Conservation (phyloP, 768 basidiomycete genomes). For the Leccinum subtestaceum region DNA sequence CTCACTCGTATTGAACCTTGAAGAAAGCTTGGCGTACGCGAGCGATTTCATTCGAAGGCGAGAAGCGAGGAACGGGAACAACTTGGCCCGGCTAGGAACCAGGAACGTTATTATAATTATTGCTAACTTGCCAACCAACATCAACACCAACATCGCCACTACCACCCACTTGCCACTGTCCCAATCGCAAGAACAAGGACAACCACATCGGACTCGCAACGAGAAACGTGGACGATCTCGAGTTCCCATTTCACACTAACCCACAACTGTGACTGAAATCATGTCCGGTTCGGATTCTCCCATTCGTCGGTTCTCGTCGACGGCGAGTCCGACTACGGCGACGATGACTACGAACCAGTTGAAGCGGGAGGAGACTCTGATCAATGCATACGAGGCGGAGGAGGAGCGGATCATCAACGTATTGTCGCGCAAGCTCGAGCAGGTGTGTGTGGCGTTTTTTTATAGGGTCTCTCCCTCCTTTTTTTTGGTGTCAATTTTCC, state of each 20-base stretch:
- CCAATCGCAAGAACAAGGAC: background rate
- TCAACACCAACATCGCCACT: background rate
- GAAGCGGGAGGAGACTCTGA: slow-evolving; percentile 66
- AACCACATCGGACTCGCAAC: background rate
- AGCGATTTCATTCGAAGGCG: background rate
- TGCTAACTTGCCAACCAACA: background rate
- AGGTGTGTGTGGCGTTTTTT: slow-evolving; percentile 42
- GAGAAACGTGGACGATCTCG: background rate
- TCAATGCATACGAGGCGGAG: slow-evolving; percentile 87
- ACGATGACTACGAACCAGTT: slow-evolving; percentile 39
- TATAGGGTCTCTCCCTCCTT: background rate
- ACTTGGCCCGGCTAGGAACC: background rate
- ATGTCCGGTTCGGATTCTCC: background rate
- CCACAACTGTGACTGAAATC: background rate
- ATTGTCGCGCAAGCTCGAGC: slow-evolving; percentile 78
- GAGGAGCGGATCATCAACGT: slow-evolving; percentile 86
- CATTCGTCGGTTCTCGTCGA: background rate
- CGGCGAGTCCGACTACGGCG: background rate
- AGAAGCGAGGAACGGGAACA: background rate
- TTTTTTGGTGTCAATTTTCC: too few species aligned
- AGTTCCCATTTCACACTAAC: background rate
- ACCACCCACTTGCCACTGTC: background rate
- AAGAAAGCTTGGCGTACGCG: background rate
- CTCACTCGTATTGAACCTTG: background rate
- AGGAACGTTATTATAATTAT: background rate